phyloP scores from a whole-genome alignment of 2,329 filamentous ascomycete genomes.

The Talaromyces sp. region DNA sequence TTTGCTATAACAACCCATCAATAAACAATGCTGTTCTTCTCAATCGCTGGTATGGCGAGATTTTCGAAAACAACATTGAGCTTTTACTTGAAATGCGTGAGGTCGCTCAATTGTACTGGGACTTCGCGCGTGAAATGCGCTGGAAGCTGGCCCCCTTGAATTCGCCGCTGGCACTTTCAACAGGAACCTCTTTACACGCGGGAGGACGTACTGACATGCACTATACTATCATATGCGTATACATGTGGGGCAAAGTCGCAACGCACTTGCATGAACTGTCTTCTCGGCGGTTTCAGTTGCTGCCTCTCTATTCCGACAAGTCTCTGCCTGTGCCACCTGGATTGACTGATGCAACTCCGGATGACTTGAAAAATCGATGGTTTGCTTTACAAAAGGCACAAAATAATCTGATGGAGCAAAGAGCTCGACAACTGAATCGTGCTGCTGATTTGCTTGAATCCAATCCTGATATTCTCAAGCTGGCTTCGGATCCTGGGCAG shows the following conservation, averaged over 20 bases:
- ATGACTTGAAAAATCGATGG: neutral
- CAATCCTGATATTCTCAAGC: constrained; percentile 18
- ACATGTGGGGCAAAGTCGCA: neutral
- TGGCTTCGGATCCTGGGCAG: constrained; percentile 13
- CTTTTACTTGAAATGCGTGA: neutral
- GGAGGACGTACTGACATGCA: neutral
- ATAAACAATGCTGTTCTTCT: constrained; percentile 3
- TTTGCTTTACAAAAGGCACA: neutral
- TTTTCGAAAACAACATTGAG: neutral
- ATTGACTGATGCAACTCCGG: neutral
- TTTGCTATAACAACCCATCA: constrained; percentile 6
- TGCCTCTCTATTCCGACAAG: neutral
- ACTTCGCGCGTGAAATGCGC: neutral
- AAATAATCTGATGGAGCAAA: neutral
- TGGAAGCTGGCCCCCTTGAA: neutral
- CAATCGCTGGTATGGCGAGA: neutral
- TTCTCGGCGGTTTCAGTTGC: neutral
- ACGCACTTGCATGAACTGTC: neutral
- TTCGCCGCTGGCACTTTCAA: neutral
- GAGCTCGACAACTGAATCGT: constrained; percentile 9
- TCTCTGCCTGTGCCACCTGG: neutral
- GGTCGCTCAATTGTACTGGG: constrained; percentile 11
- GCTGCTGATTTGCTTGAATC: constrained; percentile 15
- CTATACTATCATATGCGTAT: neutral
- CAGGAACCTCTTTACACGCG: neutral